Percentiles rank a stretch among this genome's conserved stretches.
These are phyloP conservation scores for Perkinsus chesapeaki DNA, from an alignment of 169 alveolate species.

Conservation along the genomic window DNA sequence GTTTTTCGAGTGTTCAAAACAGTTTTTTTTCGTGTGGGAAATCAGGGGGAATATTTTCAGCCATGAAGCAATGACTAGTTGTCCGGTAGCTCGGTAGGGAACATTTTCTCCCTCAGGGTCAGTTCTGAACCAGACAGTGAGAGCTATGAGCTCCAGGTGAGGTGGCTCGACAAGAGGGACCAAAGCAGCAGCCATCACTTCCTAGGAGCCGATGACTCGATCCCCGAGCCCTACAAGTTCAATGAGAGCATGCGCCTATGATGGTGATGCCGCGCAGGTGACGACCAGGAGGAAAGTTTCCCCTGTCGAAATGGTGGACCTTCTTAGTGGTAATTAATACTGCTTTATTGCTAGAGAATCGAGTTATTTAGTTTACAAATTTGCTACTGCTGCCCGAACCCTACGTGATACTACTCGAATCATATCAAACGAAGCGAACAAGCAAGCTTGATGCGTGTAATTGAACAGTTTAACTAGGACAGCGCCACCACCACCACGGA, in stretches of 20 bases:
- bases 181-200: background rate
- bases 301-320: background rate
- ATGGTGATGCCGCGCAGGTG: background rate
- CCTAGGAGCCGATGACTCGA: background rate
- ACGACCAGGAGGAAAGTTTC: background rate
- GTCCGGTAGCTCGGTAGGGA: background rate
- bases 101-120: background rate
- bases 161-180: background rate
- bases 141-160: background rate
- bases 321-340: background rate
- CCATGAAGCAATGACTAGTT: no score
- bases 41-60: no score
- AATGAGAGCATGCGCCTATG: background rate
- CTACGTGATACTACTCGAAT: no score
- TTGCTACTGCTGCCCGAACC: no score
- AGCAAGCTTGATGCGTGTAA: no score
- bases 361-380: no score
- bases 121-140: background rate
- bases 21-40: no score
- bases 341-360: no score
- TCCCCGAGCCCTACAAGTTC: background rate
- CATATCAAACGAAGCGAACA: no score
- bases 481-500: no score
- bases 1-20: no score
- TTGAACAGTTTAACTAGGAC: no score